Evolutionary conservation across 2,329 filamentous ascomycete genomes (phyloP), one percentile per base, ranked within the genome.

Genomic region (Ceratocystis destructans): DNA sequence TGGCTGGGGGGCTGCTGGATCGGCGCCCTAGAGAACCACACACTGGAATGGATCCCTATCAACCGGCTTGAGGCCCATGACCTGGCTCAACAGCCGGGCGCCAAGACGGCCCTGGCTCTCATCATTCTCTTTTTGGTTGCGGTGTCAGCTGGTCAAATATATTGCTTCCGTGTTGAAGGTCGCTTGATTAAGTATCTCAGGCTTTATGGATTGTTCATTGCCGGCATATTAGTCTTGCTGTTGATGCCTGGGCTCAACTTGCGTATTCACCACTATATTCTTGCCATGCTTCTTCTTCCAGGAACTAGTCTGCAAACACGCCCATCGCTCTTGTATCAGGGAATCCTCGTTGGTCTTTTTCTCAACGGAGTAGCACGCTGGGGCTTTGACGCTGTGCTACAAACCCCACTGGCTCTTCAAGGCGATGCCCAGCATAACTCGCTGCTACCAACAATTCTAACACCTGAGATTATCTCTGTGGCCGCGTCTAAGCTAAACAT

Each of bases 1-100:
- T 97, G 91, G 88, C 79, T 99, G 0, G 92, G 92, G 0, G 87
- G 86, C 6, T 91, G 88, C 72, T 99, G 95, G 88, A 84, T 96
- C 48, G 94, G 92, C 17, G 87, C 90, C 1, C 77, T 99, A 70
- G 93, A 93, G 72, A 97, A 97, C 76, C 95, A 96, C 76, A 97
- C 94, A 0, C 90, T 99, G 72, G 88, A 90, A 71, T 88, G 89
- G 76, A 96, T 99, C 69, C 94, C 94, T 0, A 94, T 99, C 70
- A 85, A 91, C 74, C 87, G 94, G 1, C 81, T 99, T n/a, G 97
- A 89, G 7, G 85, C 87, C 0, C 90, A 95, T 73, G 94, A 99
- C 73, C 84, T 99, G 55, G 78, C 87, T 61, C 87, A 91, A 71
- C 91, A 99, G 73, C 93, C 94, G 0, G 94, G 94, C 6, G 94